Base-by-base conservation (phyloP, 2,329 filamentous ascomycete species). In the Xylaria sp. region DNA sequence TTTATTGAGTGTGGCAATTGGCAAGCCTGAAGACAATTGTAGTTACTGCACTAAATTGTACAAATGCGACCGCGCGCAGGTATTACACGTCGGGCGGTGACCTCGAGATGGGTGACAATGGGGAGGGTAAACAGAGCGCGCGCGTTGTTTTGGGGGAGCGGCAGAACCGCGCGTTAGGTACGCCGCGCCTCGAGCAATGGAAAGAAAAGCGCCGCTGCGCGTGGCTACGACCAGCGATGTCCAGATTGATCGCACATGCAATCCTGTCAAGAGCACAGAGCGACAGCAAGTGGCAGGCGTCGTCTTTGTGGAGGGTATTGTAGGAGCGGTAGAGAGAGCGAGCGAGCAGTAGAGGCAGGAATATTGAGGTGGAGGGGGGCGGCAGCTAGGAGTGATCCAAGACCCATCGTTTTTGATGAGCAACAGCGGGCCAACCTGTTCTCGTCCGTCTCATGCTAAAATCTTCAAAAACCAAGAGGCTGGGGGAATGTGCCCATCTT, bases 51-150 rank as follows among this genome's bases (percentile, higher is more conserved):
- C 51, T 61, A 55, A 57, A 65, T 56, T 71, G 66, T 65, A 70
- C 69, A 72, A 61, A 67, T 62, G 73, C 70, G 70, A 73, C 60
- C 39, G 70, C 66, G 71, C 71, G 70, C 69, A 61, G 39, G 59
- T 61, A 24, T 60, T 51, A 48, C 48, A 64, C 30, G 65, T 36
- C 48, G 51, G 27, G 21, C 48, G 42, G 34, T 56, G 61, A 54
- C 55, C 17, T 19, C 39, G 32, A 54, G 57, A 57, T 63, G 64
- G 51, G 64, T 30, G 69, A 65, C 65, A 56, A 60, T 54, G 62
- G 70, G 62, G 69, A 69, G 64, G 63, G 65, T 76, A 76, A 77
- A 75, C 75, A 77, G 73, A 70, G 69, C 72, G 71, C 73, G 68
- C 74, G 76, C 74, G 69, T 71, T 70, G 68, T 76, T 74, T 75